Percentiles rank a stretch among this genome's conserved stretches.
Evolutionary conservation across 768 basidiomycete species (phyloP).

Genomic region (Trametes elegans): DNA sequence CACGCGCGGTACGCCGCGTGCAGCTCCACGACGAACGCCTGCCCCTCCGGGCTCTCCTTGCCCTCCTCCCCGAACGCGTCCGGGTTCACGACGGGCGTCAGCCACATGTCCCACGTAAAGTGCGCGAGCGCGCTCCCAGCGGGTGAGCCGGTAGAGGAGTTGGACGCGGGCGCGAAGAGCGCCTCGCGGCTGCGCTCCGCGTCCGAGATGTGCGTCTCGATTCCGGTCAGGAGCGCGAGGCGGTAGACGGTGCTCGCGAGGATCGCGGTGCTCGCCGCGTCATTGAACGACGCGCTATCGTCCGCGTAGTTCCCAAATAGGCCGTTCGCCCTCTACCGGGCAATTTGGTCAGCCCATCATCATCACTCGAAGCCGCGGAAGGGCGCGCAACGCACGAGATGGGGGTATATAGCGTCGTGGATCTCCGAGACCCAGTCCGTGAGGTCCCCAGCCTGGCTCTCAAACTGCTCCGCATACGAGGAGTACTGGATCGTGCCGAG

Average conservation of each 20-base stretch:
- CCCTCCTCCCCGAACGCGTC: slow-evolving; percentile 48
- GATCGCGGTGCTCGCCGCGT: slow-evolving; percentile 71
- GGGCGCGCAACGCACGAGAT: slow-evolving; percentile 39
- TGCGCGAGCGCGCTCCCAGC: slow-evolving; percentile 41
- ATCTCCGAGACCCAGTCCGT: slow-evolving; percentile 69
- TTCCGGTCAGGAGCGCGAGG: slow-evolving; percentile 51
- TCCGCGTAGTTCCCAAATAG: slow-evolving; percentile 79
- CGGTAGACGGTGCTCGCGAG: slow-evolving; percentile 78
- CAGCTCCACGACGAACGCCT: slow-evolving; percentile 78
- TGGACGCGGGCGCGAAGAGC: slow-evolving; percentile 27
- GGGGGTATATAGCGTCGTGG: slow-evolving; percentile 61
- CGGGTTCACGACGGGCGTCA: slow-evolving; percentile 77
- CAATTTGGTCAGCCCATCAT: background rate
- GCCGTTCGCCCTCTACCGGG: slow-evolving; percentile 44
- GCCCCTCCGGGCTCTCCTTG: slow-evolving; percentile 62
- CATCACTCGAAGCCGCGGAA: background rate
- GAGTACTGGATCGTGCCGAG: slow-evolving; percentile 70
- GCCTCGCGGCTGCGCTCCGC: slow-evolving; percentile 56
- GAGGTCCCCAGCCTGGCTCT: slow-evolving; percentile 55
- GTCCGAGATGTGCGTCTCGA: slow-evolving; percentile 47
- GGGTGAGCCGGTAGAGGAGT: background rate
- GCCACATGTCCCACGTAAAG: slow-evolving; percentile 60
- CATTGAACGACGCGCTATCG: slow-evolving; percentile 58
- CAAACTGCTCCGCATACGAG: slow-evolving; percentile 46
- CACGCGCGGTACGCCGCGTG: slow-evolving; percentile 78